Evolutionary conservation across 257 asterid species (phyloP), one percentile per base, ranked within the genome.

Genomic region (Nicotiana obtusifolia): DNA sequence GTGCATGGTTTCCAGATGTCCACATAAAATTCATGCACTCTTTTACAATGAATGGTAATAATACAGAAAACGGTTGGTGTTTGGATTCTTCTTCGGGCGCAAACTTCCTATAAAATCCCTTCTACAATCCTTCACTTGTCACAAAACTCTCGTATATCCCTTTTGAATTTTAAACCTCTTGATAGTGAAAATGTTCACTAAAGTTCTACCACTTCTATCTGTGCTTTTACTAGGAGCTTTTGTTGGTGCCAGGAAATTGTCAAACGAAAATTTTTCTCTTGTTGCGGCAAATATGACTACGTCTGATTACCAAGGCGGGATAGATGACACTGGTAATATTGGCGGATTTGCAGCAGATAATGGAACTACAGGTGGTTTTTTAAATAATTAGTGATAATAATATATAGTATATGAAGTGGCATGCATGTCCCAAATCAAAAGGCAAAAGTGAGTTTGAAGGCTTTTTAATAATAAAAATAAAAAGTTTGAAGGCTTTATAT

Each of bases 1-100:
- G 77, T 69, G 77, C 77, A 69, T 69, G 77, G 77, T 16, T 69
- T 69, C 47, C 77, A 69, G 47, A 69, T 69, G 77, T 69, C 57
- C 24, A 37, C 22, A 69, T 20, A 41, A 69, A 69, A 69, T n/a
- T 13, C 77, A 69, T 41, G 56, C 56, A 41, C 26, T 41, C 13
- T 41, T 69, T 69, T 47, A 47, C 3, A 73, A 24, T 73, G 37
- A 73, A 73, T 73, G 79, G 47, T 41, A 35, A 2, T 1, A 44
- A 22, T 20, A 5, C 60, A 73, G 78, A 13, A 13, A 7, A 24
- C 79, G 22, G 61, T 24, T 73, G 79, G 2, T 73, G 10, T 60
- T 73, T 14, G 61, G 22, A 22, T 73, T 73, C 49, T 73, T 4
- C 15, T 73, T 4, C 5, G 8, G 15, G 41, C 79, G 1, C 35